Percentiles rank a stretch among this genome's conserved stretches.
These are phyloP conservation scores for Spiromastix sp. DNA, from an alignment of 2,329 filamentous ascomycete species.

Conservation along the genomic window DNA sequence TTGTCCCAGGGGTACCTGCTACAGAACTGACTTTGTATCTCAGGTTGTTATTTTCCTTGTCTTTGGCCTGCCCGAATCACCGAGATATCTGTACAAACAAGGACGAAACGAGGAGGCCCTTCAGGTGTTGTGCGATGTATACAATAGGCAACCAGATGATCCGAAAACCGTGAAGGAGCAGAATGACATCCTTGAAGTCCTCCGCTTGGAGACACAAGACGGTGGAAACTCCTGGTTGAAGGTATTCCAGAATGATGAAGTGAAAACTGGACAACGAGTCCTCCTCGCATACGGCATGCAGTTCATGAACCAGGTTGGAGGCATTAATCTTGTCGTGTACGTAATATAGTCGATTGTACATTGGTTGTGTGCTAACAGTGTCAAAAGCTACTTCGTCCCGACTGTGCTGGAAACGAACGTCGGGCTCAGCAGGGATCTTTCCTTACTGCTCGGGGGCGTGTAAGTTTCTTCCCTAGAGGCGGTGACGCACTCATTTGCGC, in stretches of 20 bases:
- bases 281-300: conserved; percentile 39
- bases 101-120: conserved; percentile 26
- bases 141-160: conserved; percentile 9
- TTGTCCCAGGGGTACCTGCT: background rate
- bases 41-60: conserved; percentile 18
- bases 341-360: conserved; percentile 4
- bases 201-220: conserved; percentile 5
- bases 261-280: conserved; percentile 35
- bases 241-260: conserved; percentile 34
- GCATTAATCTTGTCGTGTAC: conserved; percentile 40
- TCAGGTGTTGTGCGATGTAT: conserved; percentile 24
- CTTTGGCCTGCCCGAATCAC: conserved; percentile 35
- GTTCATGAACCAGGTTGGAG: conserved; percentile 41
- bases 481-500: background rate
- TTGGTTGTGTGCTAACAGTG: background rate
- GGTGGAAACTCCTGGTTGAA: conserved; percentile 30
- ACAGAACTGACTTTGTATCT: background rate
- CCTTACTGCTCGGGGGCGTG: conserved; percentile 38
- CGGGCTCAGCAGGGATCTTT: conserved; percentile 33
- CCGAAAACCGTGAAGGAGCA: conserved; percentile 7
- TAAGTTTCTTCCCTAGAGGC: background rate
- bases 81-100: conserved; percentile 31
- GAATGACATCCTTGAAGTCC: conserved; percentile 4
- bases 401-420: conserved; percentile 38
- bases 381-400: conserved; percentile 6